phyloP scores from a whole-genome alignment of 2,329 filamentous ascomycete genomes.

The Aspergillus thermomutatus region DNA sequence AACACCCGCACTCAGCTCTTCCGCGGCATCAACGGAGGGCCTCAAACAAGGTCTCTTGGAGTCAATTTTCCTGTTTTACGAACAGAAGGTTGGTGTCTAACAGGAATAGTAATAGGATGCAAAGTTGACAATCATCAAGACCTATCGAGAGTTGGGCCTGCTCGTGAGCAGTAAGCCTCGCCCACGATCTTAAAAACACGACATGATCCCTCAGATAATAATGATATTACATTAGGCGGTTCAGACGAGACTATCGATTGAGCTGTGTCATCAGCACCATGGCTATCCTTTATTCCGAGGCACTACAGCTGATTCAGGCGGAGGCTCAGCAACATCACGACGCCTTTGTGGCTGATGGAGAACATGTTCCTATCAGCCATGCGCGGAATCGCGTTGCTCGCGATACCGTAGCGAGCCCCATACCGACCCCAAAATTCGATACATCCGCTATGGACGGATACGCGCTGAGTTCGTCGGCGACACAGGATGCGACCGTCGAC shows the following conservation, averaged over 20 bases:
- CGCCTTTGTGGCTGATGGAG: background rate
- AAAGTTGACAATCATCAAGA: background rate
- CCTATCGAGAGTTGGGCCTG: background rate
- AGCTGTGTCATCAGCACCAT: background rate
- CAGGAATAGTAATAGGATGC: background rate
- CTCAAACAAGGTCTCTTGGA: background rate
- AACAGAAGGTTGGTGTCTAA: background rate
- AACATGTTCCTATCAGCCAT: background rate
- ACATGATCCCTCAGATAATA: too few species aligned
- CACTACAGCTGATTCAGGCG: background rate
- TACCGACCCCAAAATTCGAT: conserved; percentile 21
- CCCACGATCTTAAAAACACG: too few species aligned
- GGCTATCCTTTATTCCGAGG: background rate
- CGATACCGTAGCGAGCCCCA: conserved; percentile 1
- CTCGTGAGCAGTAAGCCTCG: background rate
- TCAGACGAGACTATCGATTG: background rate
- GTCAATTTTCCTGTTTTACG: background rate
- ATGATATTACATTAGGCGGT: too few species aligned
- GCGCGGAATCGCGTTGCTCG: conserved; percentile 1
- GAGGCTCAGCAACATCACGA: background rate
- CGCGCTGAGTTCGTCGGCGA: conserved; percentile 20
- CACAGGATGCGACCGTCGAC: conserved; percentile 13
- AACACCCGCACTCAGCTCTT: background rate
- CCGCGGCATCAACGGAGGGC: background rate
- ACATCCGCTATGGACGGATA: conserved; percentile 32